These are phyloP conservation scores for Amanita fuliginea DNA, from an alignment of 768 basidiomycete species.

Conservation along the genomic window DNA sequence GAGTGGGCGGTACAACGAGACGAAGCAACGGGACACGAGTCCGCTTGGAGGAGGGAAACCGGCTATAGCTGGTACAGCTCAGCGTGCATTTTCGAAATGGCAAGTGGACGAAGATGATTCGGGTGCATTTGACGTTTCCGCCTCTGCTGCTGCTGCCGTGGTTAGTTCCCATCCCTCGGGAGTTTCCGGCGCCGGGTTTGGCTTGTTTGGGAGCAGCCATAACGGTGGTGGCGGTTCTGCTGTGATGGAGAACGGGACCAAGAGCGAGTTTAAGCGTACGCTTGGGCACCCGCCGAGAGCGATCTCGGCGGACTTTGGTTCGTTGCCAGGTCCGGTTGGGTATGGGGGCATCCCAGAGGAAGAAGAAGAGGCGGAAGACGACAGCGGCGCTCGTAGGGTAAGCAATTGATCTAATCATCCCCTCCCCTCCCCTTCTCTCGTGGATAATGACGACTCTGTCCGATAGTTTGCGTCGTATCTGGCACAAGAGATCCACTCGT, in stretches of 20 bases:
- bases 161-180: not conserved
- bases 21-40: conserved; percentile 69
- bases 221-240: conserved; percentile 5
- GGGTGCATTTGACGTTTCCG: conserved; percentile 5
- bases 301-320: conserved; percentile 58
- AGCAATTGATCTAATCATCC: conserved; percentile 10
- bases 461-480: conserved; percentile 71
- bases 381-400: conserved; percentile 34
- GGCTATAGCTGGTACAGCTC: conserved; percentile 27
- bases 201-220: conserved; percentile 6
- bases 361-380: conserved; percentile 31
- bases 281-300: conserved; percentile 30
- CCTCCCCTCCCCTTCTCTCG: too few relatives aligned
- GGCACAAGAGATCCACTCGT: conserved; percentile 58
- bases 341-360: conserved; percentile 18
- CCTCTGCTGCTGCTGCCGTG: not conserved
- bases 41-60: conserved; percentile 85
- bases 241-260: conserved; percentile 14
- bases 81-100: conserved; percentile 32
- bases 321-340: conserved; percentile 27
- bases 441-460: not conserved
- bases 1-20: conserved; percentile 73
- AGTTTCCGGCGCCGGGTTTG: not conserved
- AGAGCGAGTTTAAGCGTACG: conserved; percentile 51
- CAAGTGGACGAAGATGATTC: conserved; percentile 61